These are phyloP conservation scores for Calendula officinalis DNA, from an alignment of 129 eudicot genomes.

Conservation along the genomic window DNA sequence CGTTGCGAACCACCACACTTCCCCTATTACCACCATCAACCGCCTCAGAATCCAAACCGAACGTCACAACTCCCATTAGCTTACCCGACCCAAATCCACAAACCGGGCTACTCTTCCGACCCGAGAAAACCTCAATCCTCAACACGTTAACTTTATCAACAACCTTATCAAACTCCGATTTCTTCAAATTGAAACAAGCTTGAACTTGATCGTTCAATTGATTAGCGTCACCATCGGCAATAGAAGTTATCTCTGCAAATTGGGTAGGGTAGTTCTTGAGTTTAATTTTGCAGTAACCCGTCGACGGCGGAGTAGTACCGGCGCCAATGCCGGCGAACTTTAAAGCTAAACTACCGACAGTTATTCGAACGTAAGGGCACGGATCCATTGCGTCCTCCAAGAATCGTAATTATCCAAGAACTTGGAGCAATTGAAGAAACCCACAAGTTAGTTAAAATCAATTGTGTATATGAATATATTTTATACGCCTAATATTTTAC, in stretches of 20 bases:
- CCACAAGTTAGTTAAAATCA: not conserved
- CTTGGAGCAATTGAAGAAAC: conserved; percentile 15
- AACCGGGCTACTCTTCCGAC: conserved; percentile 1
- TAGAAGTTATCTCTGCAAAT: conserved; percentile 32
- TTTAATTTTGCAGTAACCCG: conserved; percentile 59
- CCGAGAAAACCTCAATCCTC: not conserved
- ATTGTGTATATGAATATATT: too few species aligned
- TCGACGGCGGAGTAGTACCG: conserved; percentile 17
- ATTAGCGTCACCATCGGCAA: conserved; percentile 33
- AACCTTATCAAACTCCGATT: conserved; percentile 50
- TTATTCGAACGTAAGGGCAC: conserved; percentile 64
- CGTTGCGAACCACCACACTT: conserved; percentile 46
- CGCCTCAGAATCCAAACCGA: conserved; percentile 51
- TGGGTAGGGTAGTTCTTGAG: conserved; percentile 59
- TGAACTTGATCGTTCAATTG: conserved; percentile 45
- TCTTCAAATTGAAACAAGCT: conserved; percentile 55
- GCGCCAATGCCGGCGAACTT: conserved; percentile 21
- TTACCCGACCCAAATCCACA: conserved; percentile 57
- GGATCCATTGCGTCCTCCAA: conserved; percentile 66
- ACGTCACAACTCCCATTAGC: conserved; percentile 43
- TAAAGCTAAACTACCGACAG: conserved; percentile 51
- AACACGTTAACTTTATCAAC: not conserved
- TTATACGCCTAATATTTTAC: not conserved
- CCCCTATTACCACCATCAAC: conserved; percentile 54
- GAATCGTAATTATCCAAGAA: not conserved